Evolutionary conservation across 768 basidiomycete species (phyloP).

Genomic region (Pulveroboletus ravenelii): DNA sequence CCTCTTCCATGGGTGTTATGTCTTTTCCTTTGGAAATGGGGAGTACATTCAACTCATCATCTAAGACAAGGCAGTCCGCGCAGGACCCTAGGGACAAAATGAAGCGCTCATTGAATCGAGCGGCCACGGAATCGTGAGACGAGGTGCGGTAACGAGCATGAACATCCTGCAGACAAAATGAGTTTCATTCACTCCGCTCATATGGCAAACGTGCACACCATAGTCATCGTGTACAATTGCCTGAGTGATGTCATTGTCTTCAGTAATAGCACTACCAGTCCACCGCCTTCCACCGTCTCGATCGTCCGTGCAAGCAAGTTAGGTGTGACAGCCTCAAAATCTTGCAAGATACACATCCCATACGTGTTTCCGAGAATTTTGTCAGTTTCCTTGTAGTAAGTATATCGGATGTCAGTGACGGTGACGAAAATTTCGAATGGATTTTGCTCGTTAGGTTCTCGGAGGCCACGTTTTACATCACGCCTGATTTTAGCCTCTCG

Average conservation of each 20-base stretch:
- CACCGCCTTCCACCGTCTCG: constrained; percentile 97
- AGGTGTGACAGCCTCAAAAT: constrained; percentile 97
- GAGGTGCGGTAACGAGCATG: constrained; percentile 92
- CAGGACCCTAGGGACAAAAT: constrained; percentile 95
- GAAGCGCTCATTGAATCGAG: constrained; percentile 98
- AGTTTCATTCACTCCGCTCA: not conserved
- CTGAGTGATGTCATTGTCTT: constrained; percentile 93
- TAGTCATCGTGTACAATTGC: constrained; percentile 90
- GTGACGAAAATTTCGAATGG: constrained; percentile 98
- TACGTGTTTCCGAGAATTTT: constrained; percentile 97
- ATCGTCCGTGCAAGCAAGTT: constrained; percentile 95
- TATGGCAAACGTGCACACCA: constrained; percentile 37
- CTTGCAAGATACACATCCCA: constrained; percentile 95
- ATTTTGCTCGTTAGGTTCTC: constrained; percentile 92
- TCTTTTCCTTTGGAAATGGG: constrained; percentile 95
- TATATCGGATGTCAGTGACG: constrained; percentile 98
- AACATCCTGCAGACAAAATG: constrained; percentile 64
- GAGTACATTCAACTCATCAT: constrained; percentile 96
- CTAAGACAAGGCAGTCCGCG: constrained; percentile 87
- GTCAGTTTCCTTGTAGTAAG: constrained; percentile 97
- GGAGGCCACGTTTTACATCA: constrained; percentile 89
- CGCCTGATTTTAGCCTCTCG: constrained; percentile 95
- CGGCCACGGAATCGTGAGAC: constrained; percentile 81
- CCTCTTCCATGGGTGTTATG: constrained; percentile 62
- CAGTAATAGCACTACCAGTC: constrained; percentile 79